Conservation (phyloP, 2,329 filamentous ascomycete genomes). For the Phialocephala subalpina region DNA sequence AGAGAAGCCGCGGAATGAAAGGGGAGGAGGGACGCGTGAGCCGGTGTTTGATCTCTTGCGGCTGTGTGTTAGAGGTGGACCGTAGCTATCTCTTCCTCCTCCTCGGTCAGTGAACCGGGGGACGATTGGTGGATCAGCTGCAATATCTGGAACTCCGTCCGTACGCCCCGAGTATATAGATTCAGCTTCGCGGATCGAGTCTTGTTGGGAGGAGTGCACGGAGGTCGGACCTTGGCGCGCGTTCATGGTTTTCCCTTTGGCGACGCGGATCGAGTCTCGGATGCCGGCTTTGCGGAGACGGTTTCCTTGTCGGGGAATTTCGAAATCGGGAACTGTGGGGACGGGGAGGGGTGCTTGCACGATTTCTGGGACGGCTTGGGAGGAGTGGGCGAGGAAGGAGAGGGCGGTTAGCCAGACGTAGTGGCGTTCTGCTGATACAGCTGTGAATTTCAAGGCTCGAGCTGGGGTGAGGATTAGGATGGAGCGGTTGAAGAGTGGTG, state of each 20-base stretch:
- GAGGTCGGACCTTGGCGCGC: slow-evolving; percentile 49
- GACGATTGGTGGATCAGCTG: slow-evolving; percentile 76
- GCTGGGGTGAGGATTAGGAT: slow-evolving; percentile 95
- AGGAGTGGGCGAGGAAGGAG: slow-evolving; percentile 92
- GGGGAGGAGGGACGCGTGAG: slow-evolving; percentile 73
- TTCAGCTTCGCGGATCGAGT: slow-evolving; percentile 35
- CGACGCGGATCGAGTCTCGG: slow-evolving; percentile 87
- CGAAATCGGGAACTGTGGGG: slow-evolving; percentile 57
- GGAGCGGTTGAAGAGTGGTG: slow-evolving; percentile 82
- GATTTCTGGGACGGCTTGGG: slow-evolving; percentile 80
- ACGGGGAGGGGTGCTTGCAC: slow-evolving; percentile 62
- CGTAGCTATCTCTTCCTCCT: slow-evolving; percentile 45
- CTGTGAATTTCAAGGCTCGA: slow-evolving; percentile 94
- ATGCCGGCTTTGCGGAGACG: slow-evolving; percentile 60
- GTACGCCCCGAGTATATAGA: slow-evolving; percentile 37
- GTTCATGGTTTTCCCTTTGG: slow-evolving; percentile 68
- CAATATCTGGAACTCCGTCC: slow-evolving; percentile 50
- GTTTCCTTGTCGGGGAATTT: slow-evolving; percentile 38
- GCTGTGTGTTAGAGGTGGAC: slow-evolving; percentile 62
- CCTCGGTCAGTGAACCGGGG: slow-evolving; percentile 70
- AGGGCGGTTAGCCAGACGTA: slow-evolving; percentile 95
- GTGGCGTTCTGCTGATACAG: slow-evolving; percentile 82
- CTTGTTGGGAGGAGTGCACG: slow-evolving; percentile 40
- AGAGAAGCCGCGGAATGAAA: slow-evolving; percentile 81
- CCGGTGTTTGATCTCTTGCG: slow-evolving; percentile 92